Percentiles rank a stretch among this genome's conserved stretches.
Conservation (phyloP, 768 basidiomycete species). For the Phaffia australis region DNA sequence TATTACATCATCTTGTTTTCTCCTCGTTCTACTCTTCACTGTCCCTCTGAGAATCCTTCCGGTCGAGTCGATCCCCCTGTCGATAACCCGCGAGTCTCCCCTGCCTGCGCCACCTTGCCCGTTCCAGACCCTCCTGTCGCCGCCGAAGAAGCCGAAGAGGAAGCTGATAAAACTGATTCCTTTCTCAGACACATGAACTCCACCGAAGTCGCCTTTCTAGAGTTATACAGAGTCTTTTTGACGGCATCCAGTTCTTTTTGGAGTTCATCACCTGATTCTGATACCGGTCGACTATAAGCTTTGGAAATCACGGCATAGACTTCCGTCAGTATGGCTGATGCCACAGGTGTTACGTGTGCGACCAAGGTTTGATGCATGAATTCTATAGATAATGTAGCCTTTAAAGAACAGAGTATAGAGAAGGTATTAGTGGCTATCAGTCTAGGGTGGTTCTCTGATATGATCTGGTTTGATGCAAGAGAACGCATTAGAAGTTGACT, state of each 20-base stretch:
- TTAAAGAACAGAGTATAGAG: constrained; percentile 1
- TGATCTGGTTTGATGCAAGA: not conserved
- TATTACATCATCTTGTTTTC: no score
- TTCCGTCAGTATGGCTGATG: constrained; percentile 75
- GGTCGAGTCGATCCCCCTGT: no score
- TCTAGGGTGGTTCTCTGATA: not conserved
- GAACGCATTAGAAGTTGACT: constrained; percentile 33
- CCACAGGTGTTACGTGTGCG: constrained; percentile 65
- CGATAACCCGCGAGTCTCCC: no score
- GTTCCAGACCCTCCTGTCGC: no score
- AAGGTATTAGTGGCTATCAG: not conserved
- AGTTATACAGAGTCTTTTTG: constrained; percentile 78
- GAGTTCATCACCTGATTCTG: constrained; percentile 51
- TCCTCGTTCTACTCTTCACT: no score
- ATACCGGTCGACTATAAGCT: constrained; percentile 58
- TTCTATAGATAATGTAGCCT: constrained; percentile 98
- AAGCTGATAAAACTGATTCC: no score
- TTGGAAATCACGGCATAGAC: constrained; percentile 91
- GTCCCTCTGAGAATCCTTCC: no score
- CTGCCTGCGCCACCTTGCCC: no score
- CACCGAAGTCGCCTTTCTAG: constrained; percentile 78
- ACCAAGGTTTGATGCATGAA: constrained; percentile 94
- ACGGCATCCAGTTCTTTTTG: constrained; percentile 80
- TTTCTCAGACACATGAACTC: constrained; percentile 84
- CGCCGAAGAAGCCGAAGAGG: no score